These are phyloP conservation scores for Amphicarpaea edgeworthii DNA, from an alignment of 306 rosid genomes.

Conservation along the genomic window DNA sequence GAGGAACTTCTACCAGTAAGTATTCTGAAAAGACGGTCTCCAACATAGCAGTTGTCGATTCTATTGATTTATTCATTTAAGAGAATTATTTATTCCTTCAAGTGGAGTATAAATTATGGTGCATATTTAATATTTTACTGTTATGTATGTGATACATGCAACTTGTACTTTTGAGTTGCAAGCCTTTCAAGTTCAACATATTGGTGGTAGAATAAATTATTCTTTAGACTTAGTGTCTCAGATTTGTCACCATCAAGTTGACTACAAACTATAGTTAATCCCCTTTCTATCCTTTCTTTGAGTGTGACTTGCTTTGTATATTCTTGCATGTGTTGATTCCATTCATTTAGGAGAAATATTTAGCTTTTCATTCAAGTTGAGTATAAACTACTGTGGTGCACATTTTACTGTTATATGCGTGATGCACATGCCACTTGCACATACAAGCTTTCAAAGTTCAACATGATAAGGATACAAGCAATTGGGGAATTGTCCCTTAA, in stretches of 20 bases:
- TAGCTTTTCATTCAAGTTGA: constrained; percentile 24
- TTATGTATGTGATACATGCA: constrained; percentile 26
- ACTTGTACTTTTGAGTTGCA: constrained; percentile 35
- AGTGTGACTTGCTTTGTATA: constrained; percentile 21
- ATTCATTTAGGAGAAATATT: constrained; percentile 26
- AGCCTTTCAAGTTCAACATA: constrained; percentile 22
- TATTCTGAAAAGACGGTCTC: constrained; percentile 42
- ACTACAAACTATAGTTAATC: background rate
- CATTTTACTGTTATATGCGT: too few relatives aligned
- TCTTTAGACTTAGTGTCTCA: background rate
- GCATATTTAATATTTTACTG: constrained; percentile 31
- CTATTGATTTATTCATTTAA: constrained; percentile 19
- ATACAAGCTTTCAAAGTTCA: too few relatives aligned
- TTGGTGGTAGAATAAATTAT: background rate
- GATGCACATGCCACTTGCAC: too few relatives aligned
- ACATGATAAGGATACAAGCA: too few relatives aligned
- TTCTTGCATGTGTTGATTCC: constrained; percentile 37
- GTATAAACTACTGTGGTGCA: background rate
- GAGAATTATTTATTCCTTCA: constrained; percentile 28
- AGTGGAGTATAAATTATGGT: constrained; percentile 33
- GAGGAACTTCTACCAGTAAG: constrained; percentile 91
- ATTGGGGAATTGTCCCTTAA: too few relatives aligned
- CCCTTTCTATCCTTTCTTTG: constrained; percentile 4
- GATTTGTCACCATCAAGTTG: background rate
- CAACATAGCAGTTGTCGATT: constrained; percentile 32